phyloP scores from a whole-genome alignment of 2,329 filamentous ascomycete species.

The Paramyrothecium sp. region DNA sequence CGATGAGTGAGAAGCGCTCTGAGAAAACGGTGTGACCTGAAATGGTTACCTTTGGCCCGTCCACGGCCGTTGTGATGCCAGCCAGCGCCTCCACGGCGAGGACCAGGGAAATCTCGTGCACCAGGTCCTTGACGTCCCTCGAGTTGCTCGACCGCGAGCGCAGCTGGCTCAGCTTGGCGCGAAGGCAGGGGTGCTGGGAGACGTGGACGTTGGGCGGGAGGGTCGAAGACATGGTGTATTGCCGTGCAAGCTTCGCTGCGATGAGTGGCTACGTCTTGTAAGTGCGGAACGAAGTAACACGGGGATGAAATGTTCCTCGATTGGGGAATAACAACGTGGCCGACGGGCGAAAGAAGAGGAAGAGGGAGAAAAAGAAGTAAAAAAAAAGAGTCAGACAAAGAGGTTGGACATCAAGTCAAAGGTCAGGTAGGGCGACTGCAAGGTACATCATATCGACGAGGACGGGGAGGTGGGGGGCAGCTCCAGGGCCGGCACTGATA shows the following conservation, averaged over 20 bases:
- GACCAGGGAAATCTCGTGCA: constrained; percentile 84
- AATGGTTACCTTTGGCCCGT: constrained; percentile 61
- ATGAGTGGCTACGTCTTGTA: background rate
- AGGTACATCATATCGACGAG: background rate
- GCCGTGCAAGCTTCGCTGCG: background rate
- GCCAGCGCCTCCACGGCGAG: constrained; percentile 80
- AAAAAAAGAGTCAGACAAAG: constrained; percentile 6
- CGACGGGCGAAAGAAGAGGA: constrained; percentile 17
- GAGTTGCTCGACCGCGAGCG: constrained; percentile 69
- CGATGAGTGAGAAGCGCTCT: no score
- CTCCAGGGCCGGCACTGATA: background rate
- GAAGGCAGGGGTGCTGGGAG: constrained; percentile 81
- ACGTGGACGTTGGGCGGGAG: constrained; percentile 68
- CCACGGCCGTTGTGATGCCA: constrained; percentile 52
- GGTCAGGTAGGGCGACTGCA: no score
- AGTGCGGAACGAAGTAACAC: constrained; percentile 9
- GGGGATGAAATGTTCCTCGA: constrained; percentile 15
- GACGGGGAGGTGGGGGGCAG: background rate
- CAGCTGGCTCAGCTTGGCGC: constrained; percentile 86
- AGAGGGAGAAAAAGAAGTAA: constrained; percentile 6
- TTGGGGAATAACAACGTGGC: constrained; percentile 18
- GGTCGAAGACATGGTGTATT: constrained; percentile 28
- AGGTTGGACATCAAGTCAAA: background rate
- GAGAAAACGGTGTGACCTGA: background rate
- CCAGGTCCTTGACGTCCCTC: constrained; percentile 74